A percentile compares a stretch with the other conserved stretches of the same genome.
phyloP scores from a whole-genome alignment of 176 grass and related monocot genomes.

The Musa schizocarpa region DNA sequence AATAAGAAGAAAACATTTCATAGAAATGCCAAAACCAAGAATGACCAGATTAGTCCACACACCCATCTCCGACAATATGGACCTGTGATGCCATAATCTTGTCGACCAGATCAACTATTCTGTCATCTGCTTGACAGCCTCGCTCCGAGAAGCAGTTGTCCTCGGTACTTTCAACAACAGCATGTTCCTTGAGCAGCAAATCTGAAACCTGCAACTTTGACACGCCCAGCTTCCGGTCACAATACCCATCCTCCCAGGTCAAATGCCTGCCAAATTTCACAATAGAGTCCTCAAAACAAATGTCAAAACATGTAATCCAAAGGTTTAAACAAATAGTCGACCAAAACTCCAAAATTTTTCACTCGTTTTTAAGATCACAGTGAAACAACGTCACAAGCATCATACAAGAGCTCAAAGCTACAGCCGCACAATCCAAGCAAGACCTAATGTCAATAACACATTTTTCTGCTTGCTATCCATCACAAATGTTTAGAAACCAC shows the following conservation, averaged over 20 bases:
- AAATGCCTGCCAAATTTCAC: constrained; percentile 33
- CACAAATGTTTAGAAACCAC: neutral
- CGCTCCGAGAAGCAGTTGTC: neutral
- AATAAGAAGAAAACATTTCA: neutral
- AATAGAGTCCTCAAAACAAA: neutral
- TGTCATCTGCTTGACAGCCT: constrained; percentile 34
- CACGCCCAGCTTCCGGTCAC: constrained; percentile 25
- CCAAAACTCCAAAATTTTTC: constrained; percentile 10
- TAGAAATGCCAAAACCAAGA: neutral
- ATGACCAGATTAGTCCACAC: neutral
- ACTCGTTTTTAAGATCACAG: neutral
- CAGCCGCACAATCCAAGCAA: neutral
- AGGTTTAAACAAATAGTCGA: neutral
- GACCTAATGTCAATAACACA: neutral
- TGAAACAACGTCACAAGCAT: neutral
- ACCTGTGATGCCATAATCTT: constrained; percentile 54
- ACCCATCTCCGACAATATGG: constrained; percentile 62
- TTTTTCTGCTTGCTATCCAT: neutral
- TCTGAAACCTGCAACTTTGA: neutral
- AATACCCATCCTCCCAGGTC: constrained; percentile 40
- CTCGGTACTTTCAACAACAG: neutral
- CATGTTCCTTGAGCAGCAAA: constrained; percentile 28
- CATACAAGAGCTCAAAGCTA: neutral
- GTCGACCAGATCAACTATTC: constrained; percentile 39
- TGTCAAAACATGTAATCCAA: neutral